Evolutionary conservation across 345 rosid genomes (phyloP).

Genomic region (Mallotus nudiflorus): DNA sequence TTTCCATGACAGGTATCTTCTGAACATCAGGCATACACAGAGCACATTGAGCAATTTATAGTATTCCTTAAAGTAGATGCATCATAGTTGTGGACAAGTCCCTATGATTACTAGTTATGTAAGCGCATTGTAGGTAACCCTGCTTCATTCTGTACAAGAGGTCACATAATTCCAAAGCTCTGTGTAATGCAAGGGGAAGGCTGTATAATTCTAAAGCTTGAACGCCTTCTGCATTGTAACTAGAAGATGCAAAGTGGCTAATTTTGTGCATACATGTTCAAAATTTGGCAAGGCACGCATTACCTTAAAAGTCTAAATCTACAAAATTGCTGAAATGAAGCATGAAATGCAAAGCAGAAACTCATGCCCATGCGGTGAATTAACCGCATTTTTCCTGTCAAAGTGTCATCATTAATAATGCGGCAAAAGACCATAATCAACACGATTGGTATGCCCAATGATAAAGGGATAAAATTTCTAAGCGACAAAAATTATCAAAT

Average conservation of each 20-base stretch:
- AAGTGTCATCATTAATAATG: background rate
- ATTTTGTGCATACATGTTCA: background rate
- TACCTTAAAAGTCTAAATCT: background rate
- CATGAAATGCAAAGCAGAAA: background rate
- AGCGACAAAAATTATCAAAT: background rate
- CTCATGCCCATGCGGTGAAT: background rate
- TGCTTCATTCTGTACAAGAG: background rate
- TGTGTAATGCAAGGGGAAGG: background rate
- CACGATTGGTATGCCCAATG: background rate
- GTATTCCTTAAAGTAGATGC: no score
- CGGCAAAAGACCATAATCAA: background rate
- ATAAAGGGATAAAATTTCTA: background rate
- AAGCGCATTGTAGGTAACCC: background rate
- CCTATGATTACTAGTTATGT: background rate
- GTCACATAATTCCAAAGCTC: background rate
- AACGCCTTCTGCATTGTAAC: background rate
- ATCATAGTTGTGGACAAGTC: background rate
- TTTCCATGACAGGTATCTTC: background rate
- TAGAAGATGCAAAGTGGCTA: background rate
- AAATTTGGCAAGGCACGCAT: background rate
- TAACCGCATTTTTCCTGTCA: background rate
- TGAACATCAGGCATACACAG: background rate
- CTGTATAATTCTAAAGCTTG: background rate
- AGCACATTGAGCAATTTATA: background rate
- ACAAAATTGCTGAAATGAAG: background rate